These are phyloP conservation scores for Solanum etuberosum DNA, from an alignment of 257 asterid genomes.

Conservation along the genomic window DNA sequence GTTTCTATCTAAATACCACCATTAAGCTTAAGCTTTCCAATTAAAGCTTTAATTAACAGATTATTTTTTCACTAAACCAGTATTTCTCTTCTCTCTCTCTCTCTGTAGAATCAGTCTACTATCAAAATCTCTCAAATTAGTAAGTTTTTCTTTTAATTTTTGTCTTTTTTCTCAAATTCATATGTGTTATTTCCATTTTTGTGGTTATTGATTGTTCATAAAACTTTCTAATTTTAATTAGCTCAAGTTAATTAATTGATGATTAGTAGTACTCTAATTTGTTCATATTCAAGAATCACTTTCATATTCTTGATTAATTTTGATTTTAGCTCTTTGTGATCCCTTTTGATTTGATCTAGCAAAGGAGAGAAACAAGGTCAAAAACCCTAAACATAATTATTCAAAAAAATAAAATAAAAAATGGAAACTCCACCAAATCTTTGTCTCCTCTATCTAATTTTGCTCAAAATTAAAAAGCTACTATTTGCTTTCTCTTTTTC, in stretches of 20 bases:
- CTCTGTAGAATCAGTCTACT: neutral
- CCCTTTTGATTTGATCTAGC: neutral
- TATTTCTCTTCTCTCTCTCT: neutral
- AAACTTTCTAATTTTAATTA: neutral
- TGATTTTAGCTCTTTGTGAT: neutral
- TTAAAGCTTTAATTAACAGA: neutral
- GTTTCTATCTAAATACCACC: neutral
- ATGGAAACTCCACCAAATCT: neutral
- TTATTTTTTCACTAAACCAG: constrained; percentile 3
- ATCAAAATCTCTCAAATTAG: constrained; percentile 26
- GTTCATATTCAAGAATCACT: neutral
- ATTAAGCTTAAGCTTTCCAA: constrained; percentile 7
- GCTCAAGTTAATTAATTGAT: neutral
- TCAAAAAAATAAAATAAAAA: neutral
- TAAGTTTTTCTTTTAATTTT: constrained; percentile 7
- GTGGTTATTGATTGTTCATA: neutral
- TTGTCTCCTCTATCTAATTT: neutral
- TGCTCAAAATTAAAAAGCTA: neutral
- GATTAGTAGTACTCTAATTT: neutral
- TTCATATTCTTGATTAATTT: neutral
- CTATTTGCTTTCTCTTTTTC: neutral
- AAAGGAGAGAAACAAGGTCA: neutral
- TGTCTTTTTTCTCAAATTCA: neutral
- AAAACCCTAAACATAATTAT: neutral
- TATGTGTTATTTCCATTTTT: neutral